Evolutionary conservation across 306 rosid species (phyloP), one percentile per base, ranked within the genome.

Genomic region (Trifolium pratense): DNA sequence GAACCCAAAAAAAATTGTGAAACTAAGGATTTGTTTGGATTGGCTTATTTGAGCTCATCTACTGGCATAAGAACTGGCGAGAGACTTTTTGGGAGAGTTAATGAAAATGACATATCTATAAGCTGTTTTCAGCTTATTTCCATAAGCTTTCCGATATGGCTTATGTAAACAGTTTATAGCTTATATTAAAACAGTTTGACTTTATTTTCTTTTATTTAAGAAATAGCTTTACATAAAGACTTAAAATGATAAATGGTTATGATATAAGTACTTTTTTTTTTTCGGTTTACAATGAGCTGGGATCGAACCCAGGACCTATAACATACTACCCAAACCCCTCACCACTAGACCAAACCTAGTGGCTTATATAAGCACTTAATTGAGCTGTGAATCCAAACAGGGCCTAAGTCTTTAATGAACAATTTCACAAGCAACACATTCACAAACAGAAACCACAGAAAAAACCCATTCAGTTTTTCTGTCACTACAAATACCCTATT

Each of bases 391-490:
- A 43, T 43, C 49, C 49, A 43, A 11, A 43, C 15, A 45, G 1
- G 2, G 3, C 2, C 48, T 17, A 72, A 42, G 7, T 6, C 43
- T 2, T 65, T 46, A 9, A 34, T 9, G 40, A 67, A 57, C 23
- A 37, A 14, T 18, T 56, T 62, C 39, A 56, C 56, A 36, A 73
- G 42, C 11, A 79, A 37, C 59, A 48, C 58, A 23, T 15, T 45
- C 49, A 49, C 67, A 20, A 73, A 31, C 42, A 71, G n/a, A 18
- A 63, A 26, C 72, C 60, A 55, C 25, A 61, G 2, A 71, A 42
- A 56, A 29, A 48, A 25, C 14, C 6, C 51, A 43, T n/a, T 63
- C 32, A 65, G 20, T 21, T 26, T 11, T 34, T 42, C 16, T 12
- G 34, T 39, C 68, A 37, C 21, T 12, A 20, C 20, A 51, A 21